Evolutionary conservation across 23 red algal species (phyloP), one percentile per base, ranked within the genome.

Genomic region (Gracilariopsis chorda): DNA sequence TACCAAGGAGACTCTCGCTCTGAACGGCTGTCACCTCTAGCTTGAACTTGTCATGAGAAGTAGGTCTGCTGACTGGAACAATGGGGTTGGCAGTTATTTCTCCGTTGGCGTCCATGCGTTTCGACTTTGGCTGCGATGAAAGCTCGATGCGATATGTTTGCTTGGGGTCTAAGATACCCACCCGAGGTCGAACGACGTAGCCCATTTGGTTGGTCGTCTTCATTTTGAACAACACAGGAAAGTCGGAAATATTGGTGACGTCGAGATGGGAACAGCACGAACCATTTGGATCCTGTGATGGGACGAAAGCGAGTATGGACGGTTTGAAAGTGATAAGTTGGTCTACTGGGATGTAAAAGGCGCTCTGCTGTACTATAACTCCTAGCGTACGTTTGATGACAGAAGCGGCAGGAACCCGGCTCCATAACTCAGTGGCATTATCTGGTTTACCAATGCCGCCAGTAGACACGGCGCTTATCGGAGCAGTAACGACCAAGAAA

Each of bases 231-330:
- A 73, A 12, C 20, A 73, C 47, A 6, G 67, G 67, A 73, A 11
- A 73, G 6, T 73, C 67, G 36, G 67, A 73, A 17, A 73, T 46
- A 23, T 73, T 73, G 37, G 67, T 73, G 4, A 73, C 67, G 28
- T 73, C 67, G n/a, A 73, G 47, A 73, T 73, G 67, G 42, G 67
- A 73, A 46, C 67, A 73, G 67, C 67, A 73, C 2, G 67, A 73
- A 47, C 67, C 67, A 16, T 73, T 73, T 0, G 67, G 67, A 35
- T 47, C 29, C 4, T 36, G 42, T 20, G 67, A 73, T 3, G 67
- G 67, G n/a, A 73, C 67, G 28, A 73, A 73, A 4, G 67, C 67
- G 28, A 73, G 67, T 16, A 42, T 73, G 39, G 67, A 20, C 2
- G 67, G 67, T 42, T 73, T 73, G 40, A 73, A 73, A 6, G 67